A percentile compares a stretch with the other conserved stretches of the same genome.
Conservation (phyloP, 768 basidiomycete species). For the Boletus pseudo-olivaceus region DNA sequence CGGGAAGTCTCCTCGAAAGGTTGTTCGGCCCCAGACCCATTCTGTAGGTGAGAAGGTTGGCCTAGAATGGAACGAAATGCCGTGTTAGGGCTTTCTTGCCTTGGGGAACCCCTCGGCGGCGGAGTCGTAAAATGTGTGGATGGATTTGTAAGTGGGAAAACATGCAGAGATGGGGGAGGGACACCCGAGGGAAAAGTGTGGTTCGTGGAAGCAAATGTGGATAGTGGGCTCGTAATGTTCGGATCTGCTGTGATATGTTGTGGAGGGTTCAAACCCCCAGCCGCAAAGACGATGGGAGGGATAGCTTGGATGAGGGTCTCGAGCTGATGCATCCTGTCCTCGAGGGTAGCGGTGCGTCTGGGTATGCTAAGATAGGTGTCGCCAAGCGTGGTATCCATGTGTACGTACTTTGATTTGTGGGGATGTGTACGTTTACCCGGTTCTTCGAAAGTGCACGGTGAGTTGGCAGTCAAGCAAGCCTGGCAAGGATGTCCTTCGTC, state of each 20-base stretch:
- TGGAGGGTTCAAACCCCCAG: slow-evolving; percentile 41
- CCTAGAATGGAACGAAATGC: slow-evolving; percentile 42
- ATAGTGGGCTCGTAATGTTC: slow-evolving; percentile 30
- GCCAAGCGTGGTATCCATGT: neutral
- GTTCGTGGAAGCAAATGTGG: slow-evolving; percentile 38
- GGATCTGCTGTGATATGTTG: slow-evolving; percentile 35
- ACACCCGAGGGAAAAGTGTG: slow-evolving; percentile 52
- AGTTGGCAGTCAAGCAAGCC: slow-evolving; percentile 79
- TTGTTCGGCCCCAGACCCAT: slow-evolving; percentile 35
- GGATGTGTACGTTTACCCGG: slow-evolving; percentile 82
- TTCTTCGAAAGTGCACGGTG: slow-evolving; percentile 83
- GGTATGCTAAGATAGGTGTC: slow-evolving; percentile 1
- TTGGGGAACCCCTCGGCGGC: slow-evolving; percentile 41
- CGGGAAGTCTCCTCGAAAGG: slow-evolving; percentile 56
- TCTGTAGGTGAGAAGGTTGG: slow-evolving; percentile 29
- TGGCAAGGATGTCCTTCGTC: slow-evolving; percentile 89
- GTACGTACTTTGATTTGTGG: slow-evolving; percentile 80
- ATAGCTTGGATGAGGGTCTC: slow-evolving; percentile 84
- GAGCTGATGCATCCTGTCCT: slow-evolving; percentile 86
- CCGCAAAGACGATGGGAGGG: slow-evolving; percentile 74
- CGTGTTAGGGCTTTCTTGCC: slow-evolving; percentile 43
- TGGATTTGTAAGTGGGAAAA: slow-evolving; percentile 77
- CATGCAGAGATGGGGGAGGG: slow-evolving; percentile 74
- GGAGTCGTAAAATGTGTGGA: slow-evolving; percentile 67
- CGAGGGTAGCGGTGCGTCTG: slow-evolving; percentile 78